These are phyloP conservation scores for Ligustrum vulgare DNA, from an alignment of 257 asterid species.

Conservation along the genomic window DNA sequence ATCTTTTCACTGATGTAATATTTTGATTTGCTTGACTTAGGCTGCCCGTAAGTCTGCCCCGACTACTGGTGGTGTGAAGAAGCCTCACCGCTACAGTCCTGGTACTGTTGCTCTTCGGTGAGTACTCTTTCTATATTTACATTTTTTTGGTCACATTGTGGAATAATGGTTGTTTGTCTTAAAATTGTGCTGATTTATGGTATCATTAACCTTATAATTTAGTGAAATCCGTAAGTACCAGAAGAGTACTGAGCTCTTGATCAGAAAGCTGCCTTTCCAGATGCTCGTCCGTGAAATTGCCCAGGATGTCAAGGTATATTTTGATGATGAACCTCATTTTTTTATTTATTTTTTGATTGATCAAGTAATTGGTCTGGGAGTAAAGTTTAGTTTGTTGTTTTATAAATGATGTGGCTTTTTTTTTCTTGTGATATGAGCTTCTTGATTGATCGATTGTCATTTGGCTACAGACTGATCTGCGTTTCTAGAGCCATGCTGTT, in stretches of 20 bases:
- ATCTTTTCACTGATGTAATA: not conserved
- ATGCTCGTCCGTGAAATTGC: conserved; percentile 59
- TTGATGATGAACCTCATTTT: too few relatives aligned
- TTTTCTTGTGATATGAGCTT: too few relatives aligned
- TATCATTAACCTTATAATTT: not conserved
- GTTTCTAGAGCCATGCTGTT: conserved; percentile 62
- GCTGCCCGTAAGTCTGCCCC: conserved; percentile 72
- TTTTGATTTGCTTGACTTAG: conserved; percentile 8
- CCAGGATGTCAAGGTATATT: too few relatives aligned
- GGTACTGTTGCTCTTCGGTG: conserved; percentile 66
- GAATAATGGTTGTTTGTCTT: not conserved
- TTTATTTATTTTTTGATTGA: too few relatives aligned
- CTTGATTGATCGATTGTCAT: too few relatives aligned
- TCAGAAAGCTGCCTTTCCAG: conserved; percentile 62
- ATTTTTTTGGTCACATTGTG: not conserved
- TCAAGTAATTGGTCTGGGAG: too few relatives aligned
- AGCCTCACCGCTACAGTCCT: conserved; percentile 63
- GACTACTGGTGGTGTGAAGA: conserved; percentile 64
- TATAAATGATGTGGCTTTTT: too few relatives aligned
- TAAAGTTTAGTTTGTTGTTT: too few relatives aligned
- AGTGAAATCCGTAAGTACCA: conserved; percentile 59
- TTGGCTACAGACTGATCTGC: conserved; percentile 36
- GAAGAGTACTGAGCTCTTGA: conserved; percentile 63
- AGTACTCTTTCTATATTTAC: not conserved
- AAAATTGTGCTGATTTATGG: not conserved